A percentile compares a stretch with the other conserved stretches of the same genome.
Conservation (phyloP, 164 flowering plant genomes). For the Magnolia sinica region DNA sequence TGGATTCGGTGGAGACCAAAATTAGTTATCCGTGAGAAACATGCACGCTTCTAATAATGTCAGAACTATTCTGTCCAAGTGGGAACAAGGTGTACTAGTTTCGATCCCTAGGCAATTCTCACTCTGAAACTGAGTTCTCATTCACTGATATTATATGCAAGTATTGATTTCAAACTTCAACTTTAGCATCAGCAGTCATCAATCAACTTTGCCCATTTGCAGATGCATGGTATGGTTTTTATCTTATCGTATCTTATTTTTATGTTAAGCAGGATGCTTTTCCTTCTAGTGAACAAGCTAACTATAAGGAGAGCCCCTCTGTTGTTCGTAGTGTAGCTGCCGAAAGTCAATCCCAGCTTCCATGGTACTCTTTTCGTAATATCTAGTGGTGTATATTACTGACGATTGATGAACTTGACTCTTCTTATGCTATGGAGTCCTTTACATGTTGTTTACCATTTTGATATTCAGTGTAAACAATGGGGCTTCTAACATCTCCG, state of each 20-base stretch:
- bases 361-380: conserved; percentile 34
- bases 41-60: no score
- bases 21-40: no score
- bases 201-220: neutral
- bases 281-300: conserved; percentile 25
- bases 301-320: conserved; percentile 26
- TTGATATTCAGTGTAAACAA: conserved; percentile 4
- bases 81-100: no score
- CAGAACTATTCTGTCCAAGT: no score
- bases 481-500: conserved; percentile 23
- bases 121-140: neutral
- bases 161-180: neutral
- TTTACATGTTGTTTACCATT: neutral
- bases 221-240: neutral
- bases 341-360: conserved; percentile 26
- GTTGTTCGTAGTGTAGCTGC: conserved; percentile 28
- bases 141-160: neutral
- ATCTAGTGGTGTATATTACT: neutral
- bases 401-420: neutral
- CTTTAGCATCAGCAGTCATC: neutral
- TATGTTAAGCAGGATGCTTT: conserved; percentile 34
- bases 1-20: no score
- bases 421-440: conserved; percentile 7
- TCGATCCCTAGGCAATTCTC: no score
- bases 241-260: neutral